Conservation (phyloP, 768 basidiomycete genomes). For the Coprinopsis sp. region DNA sequence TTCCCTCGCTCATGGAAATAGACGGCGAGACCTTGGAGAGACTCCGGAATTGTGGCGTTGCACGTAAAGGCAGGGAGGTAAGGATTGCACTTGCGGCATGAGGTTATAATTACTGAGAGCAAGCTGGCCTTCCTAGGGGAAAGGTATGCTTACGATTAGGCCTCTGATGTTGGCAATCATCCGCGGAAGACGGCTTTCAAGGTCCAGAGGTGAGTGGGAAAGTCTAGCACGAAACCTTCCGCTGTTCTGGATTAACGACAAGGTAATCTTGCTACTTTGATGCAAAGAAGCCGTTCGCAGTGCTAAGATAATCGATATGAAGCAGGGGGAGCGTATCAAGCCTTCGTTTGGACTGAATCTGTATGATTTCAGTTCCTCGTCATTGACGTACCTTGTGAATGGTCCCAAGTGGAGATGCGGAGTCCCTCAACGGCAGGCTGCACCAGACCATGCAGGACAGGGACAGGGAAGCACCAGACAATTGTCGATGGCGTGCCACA, state of each 20-base stretch:
- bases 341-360: constrained; percentile 1
- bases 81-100: constrained; percentile 27
- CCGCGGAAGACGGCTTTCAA: constrained; percentile 41
- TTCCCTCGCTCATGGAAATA: constrained; percentile 11
- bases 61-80: constrained; percentile 32
- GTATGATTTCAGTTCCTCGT: constrained; percentile 3
- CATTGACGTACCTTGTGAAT: neutral
- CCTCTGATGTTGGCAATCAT: constrained; percentile 35
- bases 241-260: constrained; percentile 31
- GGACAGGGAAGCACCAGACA: constrained; percentile 12
- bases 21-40: constrained; percentile 31
- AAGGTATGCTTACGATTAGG: constrained; percentile 27
- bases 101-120: constrained; percentile 21
- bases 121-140: constrained; percentile 1
- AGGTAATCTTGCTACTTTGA: constrained; percentile 30
- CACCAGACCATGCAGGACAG: neutral
- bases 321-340: neutral
- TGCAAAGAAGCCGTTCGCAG: constrained; percentile 7
- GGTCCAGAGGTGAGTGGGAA: constrained; percentile 32
- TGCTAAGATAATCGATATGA: neutral
- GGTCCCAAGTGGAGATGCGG: neutral
- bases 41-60: constrained; percentile 42
- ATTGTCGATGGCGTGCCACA: constrained; percentile 30
- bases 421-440: neutral
- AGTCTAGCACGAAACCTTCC: constrained; percentile 39